A percentile compares a stretch with the other conserved stretches of the same genome.
Conservation (phyloP, 345 rosid species). For the Microthlaspi erraticum region DNA sequence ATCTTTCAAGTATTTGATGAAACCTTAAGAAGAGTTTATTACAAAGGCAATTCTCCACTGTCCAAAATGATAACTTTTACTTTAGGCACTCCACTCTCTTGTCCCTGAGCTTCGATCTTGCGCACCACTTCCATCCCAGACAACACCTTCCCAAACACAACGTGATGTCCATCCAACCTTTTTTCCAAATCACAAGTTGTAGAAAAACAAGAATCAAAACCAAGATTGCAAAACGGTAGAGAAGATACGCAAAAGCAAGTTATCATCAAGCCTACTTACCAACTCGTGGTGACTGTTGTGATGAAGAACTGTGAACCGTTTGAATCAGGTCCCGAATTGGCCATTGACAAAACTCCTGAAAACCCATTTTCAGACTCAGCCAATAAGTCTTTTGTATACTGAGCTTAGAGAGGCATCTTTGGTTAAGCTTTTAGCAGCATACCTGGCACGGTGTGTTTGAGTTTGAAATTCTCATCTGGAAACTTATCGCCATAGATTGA, state of each 20-base stretch:
- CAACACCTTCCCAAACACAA: constrained; percentile 88
- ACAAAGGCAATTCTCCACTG: constrained; percentile 74
- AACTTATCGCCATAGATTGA: constrained; percentile 86
- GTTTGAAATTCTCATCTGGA: constrained; percentile 88
- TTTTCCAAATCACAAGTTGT: constrained; percentile 10
- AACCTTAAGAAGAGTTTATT: constrained; percentile 8
- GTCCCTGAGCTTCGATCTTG: constrained; percentile 88
- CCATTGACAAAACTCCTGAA: constrained; percentile 83
- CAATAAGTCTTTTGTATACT: neutral
- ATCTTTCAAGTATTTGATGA: neutral
- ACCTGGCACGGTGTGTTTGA: constrained; percentile 92
- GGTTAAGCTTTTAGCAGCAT: neutral
- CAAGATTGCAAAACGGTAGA: neutral
- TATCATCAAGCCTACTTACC: constrained; percentile 50
- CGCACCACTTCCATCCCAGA: constrained; percentile 86
- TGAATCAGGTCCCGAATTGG: constrained; percentile 83
- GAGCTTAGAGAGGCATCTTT: constrained; percentile 1
- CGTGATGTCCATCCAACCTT: constrained; percentile 95
- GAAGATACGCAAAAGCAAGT: too few relatives aligned
- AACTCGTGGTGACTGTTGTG: constrained; percentile 77
- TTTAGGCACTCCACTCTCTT: constrained; percentile 68
- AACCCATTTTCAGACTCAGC: constrained; percentile 21
- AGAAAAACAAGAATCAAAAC: constrained; percentile 6
- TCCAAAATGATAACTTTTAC: constrained; percentile 63
- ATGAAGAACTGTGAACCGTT: constrained; percentile 96